Percentiles rank a stretch among this genome's conserved stretches.
phyloP scores from a whole-genome alignment of 257 asterid species.

The Rubia yunnanensis region DNA sequence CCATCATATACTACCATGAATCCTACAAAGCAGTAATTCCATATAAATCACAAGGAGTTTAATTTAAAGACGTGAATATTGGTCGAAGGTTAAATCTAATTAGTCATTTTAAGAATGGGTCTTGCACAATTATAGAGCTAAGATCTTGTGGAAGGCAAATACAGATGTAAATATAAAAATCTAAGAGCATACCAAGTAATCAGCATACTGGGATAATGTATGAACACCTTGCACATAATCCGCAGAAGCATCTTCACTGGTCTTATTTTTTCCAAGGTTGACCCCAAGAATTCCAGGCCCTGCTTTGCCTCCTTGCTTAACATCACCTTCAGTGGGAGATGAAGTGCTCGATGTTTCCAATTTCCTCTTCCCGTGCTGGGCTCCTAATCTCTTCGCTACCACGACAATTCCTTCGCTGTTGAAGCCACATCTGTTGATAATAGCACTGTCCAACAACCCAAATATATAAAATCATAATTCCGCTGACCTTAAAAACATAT shows the following conservation, averaged over 20 bases:
- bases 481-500: not conserved
- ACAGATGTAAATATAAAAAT: not conserved
- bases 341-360: constrained; percentile 71
- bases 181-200: constrained; percentile 63
- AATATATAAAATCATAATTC: constrained; percentile 1
- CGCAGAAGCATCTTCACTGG: constrained; percentile 90
- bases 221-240: constrained; percentile 99
- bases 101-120: not conserved
- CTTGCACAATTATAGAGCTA: not conserved
- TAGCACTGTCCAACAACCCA: constrained; percentile 53
- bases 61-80: not conserved
- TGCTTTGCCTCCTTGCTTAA: constrained; percentile 86
- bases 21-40: not conserved
- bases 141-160: not conserved
- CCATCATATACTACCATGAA: not conserved
- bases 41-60: not conserved
- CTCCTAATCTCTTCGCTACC: constrained; percentile 90
- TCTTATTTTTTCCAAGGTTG: constrained; percentile 93
- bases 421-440: constrained; percentile 95
- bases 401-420: constrained; percentile 97
- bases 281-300: constrained; percentile 99
- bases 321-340: constrained; percentile 63
- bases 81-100: not conserved
- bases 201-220: constrained; percentile 95
- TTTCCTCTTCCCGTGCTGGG: constrained; percentile 97